Conservation (phyloP, 305 asterid species). For the Plantago lanceolata region DNA sequence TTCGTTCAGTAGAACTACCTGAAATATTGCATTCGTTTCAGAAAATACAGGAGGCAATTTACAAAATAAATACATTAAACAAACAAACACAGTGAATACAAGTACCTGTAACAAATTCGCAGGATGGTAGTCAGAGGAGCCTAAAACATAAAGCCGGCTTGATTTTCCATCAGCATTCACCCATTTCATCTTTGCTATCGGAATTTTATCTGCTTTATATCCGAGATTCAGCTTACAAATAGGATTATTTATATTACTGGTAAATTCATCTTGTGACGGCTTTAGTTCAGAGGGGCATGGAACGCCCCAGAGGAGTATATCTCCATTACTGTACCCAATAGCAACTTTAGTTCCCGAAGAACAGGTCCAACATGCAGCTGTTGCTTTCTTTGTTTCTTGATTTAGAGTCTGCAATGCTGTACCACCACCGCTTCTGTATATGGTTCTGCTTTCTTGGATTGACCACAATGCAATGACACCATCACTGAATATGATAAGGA, state of each 20-base stretch:
- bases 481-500: constrained; percentile 56
- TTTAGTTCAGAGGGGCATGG: constrained; percentile 42
- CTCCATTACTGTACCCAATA: constrained; percentile 89
- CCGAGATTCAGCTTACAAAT: constrained; percentile 78
- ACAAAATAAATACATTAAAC: neutral
- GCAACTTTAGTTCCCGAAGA: constrained; percentile 69
- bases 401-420: constrained; percentile 36
- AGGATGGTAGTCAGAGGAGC: constrained; percentile 51
- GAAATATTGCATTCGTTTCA: constrained; percentile 31
- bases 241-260: constrained; percentile 46
- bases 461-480: constrained; percentile 73
- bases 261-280: constrained; percentile 31
- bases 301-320: constrained; percentile 68
- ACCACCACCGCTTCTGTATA: constrained; percentile 44
- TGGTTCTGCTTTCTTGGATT: constrained; percentile 61
- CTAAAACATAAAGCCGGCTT: constrained; percentile 70
- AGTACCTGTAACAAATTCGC: constrained; percentile 66
- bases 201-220: constrained; percentile 72
- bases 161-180: constrained; percentile 68
- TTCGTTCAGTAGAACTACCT: constrained; percentile 82
- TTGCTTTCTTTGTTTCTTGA: constrained; percentile 70
- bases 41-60: neutral
- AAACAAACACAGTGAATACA: neutral
- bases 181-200: constrained; percentile 72
- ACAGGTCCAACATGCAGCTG: constrained; percentile 91